Conservation (phyloP, 2,329 filamentous ascomycete species). For the Scolecobasidium constrictum region DNA sequence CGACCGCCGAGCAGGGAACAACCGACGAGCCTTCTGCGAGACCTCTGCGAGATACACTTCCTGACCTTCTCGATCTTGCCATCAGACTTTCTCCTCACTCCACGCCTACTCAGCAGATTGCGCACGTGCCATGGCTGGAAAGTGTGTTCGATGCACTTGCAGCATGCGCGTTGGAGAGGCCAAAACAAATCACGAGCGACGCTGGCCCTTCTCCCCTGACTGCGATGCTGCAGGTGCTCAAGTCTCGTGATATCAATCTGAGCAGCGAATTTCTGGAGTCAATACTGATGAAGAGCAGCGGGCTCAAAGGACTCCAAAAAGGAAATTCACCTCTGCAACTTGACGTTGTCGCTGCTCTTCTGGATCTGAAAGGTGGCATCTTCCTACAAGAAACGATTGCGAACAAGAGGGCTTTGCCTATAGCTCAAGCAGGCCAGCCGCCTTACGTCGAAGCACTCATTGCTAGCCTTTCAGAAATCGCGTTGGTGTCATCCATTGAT, state of each 20-base stretch:
- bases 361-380: slow-evolving; percentile 34
- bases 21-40: neutral
- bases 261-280: neutral
- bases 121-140: slow-evolving; percentile 35
- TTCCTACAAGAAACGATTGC: slow-evolving; percentile 22
- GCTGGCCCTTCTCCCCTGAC: slow-evolving; percentile 14
- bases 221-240: slow-evolving; percentile 16
- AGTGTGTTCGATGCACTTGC: slow-evolving; percentile 25
- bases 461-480: neutral
- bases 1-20: neutral
- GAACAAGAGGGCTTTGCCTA: neutral
- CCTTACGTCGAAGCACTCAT: slow-evolving; percentile 8
- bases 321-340: slow-evolving; percentile 21
- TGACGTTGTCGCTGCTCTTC: slow-evolving; percentile 30
- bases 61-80: slow-evolving; percentile 26
- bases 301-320: slow-evolving; percentile 4
- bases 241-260: neutral
- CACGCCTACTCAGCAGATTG: slow-evolving; percentile 27
- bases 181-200: slow-evolving; percentile 17
- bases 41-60: neutral
- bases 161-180: slow-evolving; percentile 20
- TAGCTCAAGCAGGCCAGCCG: neutral
- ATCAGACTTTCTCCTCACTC: slow-evolving; percentile 28
- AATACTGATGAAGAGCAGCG: slow-evolving; percentile 3
- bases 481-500: neutral